Conservation (phyloP, 73 alveolate species). For the Durusdinium trenchii region DNA sequence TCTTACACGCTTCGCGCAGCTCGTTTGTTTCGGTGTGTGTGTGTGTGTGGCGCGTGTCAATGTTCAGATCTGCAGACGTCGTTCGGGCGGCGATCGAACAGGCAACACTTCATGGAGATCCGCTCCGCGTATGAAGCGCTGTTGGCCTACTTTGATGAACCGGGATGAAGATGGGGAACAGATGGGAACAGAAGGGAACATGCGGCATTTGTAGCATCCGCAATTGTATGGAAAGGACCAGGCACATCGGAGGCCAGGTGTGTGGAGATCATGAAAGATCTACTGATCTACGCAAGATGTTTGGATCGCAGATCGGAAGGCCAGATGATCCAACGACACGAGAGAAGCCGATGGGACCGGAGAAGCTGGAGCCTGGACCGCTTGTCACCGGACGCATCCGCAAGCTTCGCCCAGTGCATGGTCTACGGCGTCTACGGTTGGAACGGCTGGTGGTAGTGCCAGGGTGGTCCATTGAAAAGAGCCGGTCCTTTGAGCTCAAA, state of each 20-base stretch:
- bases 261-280: neutral
- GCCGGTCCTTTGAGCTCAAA: neutral
- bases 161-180: neutral
- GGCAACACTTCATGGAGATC: slow-evolving; percentile 82
- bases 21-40: neutral
- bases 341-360: too few species aligned
- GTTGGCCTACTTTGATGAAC: slow-evolving; percentile 58
- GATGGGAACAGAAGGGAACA: neutral
- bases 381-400: neutral
- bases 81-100: neutral
- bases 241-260: neutral
- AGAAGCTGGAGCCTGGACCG: neutral
- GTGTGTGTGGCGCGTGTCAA: neutral
- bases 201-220: neutral
- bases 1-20: too few species aligned
- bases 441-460: neutral
- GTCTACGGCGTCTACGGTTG: neutral
- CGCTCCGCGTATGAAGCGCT: slow-evolving; percentile 74
- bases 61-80: neutral
- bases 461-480: neutral
- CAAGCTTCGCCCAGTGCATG: neutral
- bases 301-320: neutral
- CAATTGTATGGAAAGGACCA: too few species aligned
- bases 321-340: neutral
- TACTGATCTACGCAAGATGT: neutral